These are phyloP conservation scores for Trichoderma citrinoviride DNA, from an alignment of 2,329 filamentous ascomycete species.

Conservation along the genomic window DNA sequence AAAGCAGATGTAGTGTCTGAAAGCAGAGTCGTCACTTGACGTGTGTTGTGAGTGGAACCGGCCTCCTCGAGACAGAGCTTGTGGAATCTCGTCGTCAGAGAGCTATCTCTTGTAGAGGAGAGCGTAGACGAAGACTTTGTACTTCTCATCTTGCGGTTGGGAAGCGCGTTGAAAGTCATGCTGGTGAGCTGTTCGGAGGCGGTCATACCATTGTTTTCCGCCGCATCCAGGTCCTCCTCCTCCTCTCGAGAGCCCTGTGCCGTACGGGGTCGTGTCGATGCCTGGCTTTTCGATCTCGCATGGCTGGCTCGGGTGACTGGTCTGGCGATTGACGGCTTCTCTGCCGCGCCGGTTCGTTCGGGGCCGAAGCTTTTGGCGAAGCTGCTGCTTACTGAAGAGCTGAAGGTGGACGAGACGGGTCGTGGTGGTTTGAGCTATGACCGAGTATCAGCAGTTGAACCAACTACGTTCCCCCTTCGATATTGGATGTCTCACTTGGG, in stretches of 20 bases:
- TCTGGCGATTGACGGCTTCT: conserved; percentile 54
- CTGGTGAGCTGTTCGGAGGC: conserved; percentile 19
- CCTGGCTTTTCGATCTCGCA: conserved; percentile 42
- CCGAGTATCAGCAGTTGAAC: conserved; percentile 12
- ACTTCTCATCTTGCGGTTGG: conserved; percentile 30
- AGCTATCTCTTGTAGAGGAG: conserved; percentile 43
- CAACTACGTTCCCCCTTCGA: not conserved
- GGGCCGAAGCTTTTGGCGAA: conserved; percentile 59
- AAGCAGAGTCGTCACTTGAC: conserved; percentile 48
- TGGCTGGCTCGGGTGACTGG: conserved; percentile 47
- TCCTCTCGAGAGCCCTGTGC: conserved; percentile 42
- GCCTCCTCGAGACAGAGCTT: conserved; percentile 42
- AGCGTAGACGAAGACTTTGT: conserved; percentile 31
- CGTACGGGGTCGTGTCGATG: conserved; percentile 37
- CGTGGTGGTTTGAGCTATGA: conserved; percentile 40
- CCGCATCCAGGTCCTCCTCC: conserved; percentile 40
- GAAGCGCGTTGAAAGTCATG: conserved; percentile 24
- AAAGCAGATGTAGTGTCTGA: conserved; percentile 22
- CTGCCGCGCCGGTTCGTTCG: conserved; percentile 45
- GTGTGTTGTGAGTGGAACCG: conserved; percentile 29
- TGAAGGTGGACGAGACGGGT: conserved; percentile 37
- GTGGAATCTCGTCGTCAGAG: conserved; percentile 40
- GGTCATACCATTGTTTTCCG: conserved; percentile 38
- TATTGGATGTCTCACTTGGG: conserved; percentile 29
- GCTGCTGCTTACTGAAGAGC: conserved; percentile 41